Evolutionary conservation across 768 basidiomycete species (phyloP).

Genomic region (Suillus plorans): DNA sequence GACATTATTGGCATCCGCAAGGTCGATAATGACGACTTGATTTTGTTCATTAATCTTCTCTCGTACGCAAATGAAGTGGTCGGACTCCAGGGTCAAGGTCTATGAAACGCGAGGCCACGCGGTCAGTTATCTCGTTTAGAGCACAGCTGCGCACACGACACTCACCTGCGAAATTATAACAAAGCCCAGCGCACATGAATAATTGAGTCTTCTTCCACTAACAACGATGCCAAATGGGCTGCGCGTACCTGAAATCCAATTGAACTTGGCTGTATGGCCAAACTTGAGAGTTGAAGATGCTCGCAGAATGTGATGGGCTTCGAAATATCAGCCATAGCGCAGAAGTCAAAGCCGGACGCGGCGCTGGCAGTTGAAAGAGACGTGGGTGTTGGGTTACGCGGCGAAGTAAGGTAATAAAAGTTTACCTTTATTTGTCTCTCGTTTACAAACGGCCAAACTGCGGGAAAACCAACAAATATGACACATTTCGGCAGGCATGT

Average conservation of each 20-base stretch:
- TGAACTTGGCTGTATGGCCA: slow-evolving; percentile 94
- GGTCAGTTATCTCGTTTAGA: neutral
- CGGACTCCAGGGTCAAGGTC: slow-evolving; percentile 95
- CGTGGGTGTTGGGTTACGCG: slow-evolving; percentile 23
- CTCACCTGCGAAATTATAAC: slow-evolving; percentile 20
- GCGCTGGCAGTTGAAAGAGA: slow-evolving; percentile 15
- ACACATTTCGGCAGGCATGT: neutral
- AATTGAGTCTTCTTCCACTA: neutral
- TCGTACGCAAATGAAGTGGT: slow-evolving; percentile 97
- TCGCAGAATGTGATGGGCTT: slow-evolving; percentile 90
- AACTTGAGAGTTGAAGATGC: slow-evolving; percentile 90
- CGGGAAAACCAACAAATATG: slow-evolving; percentile 3
- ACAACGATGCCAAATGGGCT: slow-evolving; percentile 22
- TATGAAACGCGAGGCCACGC: slow-evolving; percentile 28
- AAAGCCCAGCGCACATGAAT: slow-evolving; percentile 28
- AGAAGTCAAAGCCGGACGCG: slow-evolving; percentile 15
- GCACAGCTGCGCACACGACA: neutral
- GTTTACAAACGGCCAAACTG: slow-evolving; percentile 9
- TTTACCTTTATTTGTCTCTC: slow-evolving; percentile 34
- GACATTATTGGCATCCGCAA: slow-evolving; percentile 96
- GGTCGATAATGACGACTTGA: slow-evolving; percentile 99
- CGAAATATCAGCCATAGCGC: slow-evolving; percentile 28
- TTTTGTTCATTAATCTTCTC: slow-evolving; percentile 95
- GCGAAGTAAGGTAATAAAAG: slow-evolving; percentile 18
- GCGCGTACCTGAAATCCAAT: slow-evolving; percentile 91